Evolutionary conservation across 2,329 filamentous ascomycete genomes (phyloP).

Genomic region (Beauveria caledonica): DNA sequence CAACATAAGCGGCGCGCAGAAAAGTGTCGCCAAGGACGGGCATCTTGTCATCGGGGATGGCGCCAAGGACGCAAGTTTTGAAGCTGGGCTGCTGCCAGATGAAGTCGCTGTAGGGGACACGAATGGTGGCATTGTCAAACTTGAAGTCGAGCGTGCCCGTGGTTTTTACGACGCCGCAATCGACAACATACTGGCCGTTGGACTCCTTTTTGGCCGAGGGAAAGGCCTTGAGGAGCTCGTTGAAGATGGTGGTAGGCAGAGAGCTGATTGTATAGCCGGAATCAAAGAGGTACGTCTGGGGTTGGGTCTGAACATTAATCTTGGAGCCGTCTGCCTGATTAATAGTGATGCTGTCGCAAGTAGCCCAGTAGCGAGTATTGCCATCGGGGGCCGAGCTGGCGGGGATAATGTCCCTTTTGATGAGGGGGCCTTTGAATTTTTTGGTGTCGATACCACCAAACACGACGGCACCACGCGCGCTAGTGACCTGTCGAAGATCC

Average conservation of each 20-base stretch:
- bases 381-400: constrained; percentile 27
- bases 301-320: constrained; percentile 35
- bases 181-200: constrained; percentile 40
- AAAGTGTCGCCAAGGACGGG: constrained; percentile 37
- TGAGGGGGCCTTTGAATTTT: constrained; percentile 46
- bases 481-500: constrained; percentile 25
- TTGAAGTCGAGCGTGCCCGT: constrained; percentile 38
- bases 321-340: constrained; percentile 27
- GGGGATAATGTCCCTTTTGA: constrained; percentile 48
- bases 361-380: constrained; percentile 33
- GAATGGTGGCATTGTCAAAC: constrained; percentile 37
- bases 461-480: constrained; percentile 28
- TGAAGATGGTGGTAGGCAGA: constrained; percentile 49
- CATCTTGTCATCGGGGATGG: constrained; percentile 32
- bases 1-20: constrained; percentile 35
- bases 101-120: constrained; percentile 38
- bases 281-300: constrained; percentile 49
- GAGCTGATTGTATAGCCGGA: constrained; percentile 61
- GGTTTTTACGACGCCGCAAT: constrained; percentile 28
- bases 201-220: constrained; percentile 35
- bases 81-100: constrained; percentile 30
- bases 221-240: constrained; percentile 34
- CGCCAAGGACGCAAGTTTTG: constrained; percentile 35
- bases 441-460: constrained; percentile 51
- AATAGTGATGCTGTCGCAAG: constrained; percentile 29